Percentiles rank a stretch among this genome's conserved stretches.
phyloP scores from a whole-genome alignment of 768 basidiomycete species.

The Glaciozyma martinii region DNA sequence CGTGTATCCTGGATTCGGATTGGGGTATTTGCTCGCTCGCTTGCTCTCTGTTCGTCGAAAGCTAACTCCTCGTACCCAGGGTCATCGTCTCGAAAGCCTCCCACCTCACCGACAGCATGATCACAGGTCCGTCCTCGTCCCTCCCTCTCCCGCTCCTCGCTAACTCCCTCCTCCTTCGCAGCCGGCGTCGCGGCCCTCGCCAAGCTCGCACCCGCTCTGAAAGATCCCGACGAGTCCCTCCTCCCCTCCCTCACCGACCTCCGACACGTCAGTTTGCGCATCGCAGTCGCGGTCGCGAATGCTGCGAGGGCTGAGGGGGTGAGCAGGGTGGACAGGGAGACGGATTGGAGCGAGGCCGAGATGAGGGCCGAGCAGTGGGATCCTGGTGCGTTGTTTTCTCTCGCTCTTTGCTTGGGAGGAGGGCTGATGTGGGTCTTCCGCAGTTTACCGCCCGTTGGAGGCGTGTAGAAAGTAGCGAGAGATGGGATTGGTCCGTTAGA shows the following conservation, averaged over 20 bases:
- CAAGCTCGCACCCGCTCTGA: slow-evolving; percentile 61
- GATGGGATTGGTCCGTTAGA: neutral
- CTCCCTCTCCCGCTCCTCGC: too few relatives aligned
- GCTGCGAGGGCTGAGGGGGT: slow-evolving; percentile 65
- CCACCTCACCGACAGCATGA: slow-evolving; percentile 71
- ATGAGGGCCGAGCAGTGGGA: slow-evolving; percentile 23
- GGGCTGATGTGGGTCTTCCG: neutral
- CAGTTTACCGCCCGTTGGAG: neutral
- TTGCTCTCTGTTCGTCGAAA: neutral
- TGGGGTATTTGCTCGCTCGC: slow-evolving; percentile 44
- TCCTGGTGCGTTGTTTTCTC: slow-evolving; percentile 13
- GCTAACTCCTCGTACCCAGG: neutral
- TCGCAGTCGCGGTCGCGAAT: slow-evolving; percentile 72
- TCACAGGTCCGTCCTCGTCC: slow-evolving; percentile 39
- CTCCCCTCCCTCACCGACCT: slow-evolving; percentile 70
- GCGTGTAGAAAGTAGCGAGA: neutral
- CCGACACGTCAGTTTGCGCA: slow-evolving; percentile 63
- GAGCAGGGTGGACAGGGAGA: slow-evolving; percentile 44
- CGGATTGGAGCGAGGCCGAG: slow-evolving; percentile 51
- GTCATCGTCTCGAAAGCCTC: slow-evolving; percentile 60
- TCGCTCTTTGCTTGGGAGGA: neutral
- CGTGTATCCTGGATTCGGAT: slow-evolving; percentile 77
- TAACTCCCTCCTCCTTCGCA: slow-evolving; percentile 35
- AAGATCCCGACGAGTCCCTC: slow-evolving; percentile 59
- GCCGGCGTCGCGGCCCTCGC: slow-evolving; percentile 68